phyloP scores from a whole-genome alignment of 2,329 filamentous ascomycete species.

The Fusarium globosum region DNA sequence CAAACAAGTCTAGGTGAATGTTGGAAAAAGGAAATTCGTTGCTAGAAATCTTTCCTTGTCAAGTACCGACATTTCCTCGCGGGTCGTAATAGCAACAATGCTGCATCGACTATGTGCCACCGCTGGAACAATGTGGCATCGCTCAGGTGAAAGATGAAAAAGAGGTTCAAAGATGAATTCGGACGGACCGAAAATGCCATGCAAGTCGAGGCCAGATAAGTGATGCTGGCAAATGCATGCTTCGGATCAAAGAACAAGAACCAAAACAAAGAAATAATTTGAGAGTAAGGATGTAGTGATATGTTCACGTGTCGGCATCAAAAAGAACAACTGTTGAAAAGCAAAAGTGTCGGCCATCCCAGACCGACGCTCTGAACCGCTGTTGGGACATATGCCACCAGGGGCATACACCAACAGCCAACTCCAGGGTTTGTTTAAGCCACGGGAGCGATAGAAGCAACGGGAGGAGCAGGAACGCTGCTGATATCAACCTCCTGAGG shows the following conservation, averaged over 20 bases:
- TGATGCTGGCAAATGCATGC: conserved; percentile 45
- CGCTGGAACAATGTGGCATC: conserved; percentile 15
- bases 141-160: conserved; percentile 36
- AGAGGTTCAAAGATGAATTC: conserved; percentile 44
- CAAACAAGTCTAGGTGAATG: conserved; percentile 48
- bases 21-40: conserved; percentile 44
- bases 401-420: conserved; percentile 20
- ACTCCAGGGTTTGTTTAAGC: conserved; percentile 46
- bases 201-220: conserved; percentile 44
- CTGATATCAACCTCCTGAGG: conserved; percentile 56
- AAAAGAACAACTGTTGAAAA: conserved; percentile 42
- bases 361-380: conserved; percentile 13
- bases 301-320: conserved; percentile 48
- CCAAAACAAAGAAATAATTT: conserved; percentile 46
- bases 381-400: conserved; percentile 18
- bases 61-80: conserved; percentile 8
- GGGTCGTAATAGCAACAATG: neutral
- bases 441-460: conserved; percentile 58
- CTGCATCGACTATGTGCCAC: neutral
- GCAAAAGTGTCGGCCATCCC: conserved; percentile 30
- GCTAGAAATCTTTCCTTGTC: conserved; percentile 41
- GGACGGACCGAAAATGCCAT: conserved; percentile 47
- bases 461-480: conserved; percentile 56
- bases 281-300: conserved; percentile 38
- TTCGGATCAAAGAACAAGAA: conserved; percentile 48